Base-by-base conservation (phyloP, 2,329 filamentous ascomycete species). In the Colletotrichum gigasporum region DNA sequence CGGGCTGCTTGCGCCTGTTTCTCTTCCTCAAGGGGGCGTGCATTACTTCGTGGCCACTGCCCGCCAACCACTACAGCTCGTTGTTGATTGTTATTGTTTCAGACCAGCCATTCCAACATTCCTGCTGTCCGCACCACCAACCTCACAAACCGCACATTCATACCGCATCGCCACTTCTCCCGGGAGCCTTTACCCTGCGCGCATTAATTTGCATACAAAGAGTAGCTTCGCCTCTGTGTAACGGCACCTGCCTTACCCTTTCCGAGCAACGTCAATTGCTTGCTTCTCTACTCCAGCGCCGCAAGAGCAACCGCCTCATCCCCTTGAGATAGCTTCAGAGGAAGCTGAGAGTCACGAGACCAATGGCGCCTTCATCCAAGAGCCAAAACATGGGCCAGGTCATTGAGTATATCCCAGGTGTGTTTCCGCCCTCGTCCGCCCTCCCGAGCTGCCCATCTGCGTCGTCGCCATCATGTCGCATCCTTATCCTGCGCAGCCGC, bases 391-490 rank as follows among this genome's bases (percentile, higher is more conserved):
- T 92, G 81, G 94, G 93, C 67, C 93, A 97, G 82, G 89, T 97
- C 72, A 94, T 97, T 75, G 94, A 97, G 83, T 97, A 97, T 79
- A 97, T 97, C 73, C 92, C 94, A 83, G 92, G 94, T 97, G 85
- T 73, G 87, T 82, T 56, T 63, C 65, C 28, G 48, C 41, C 34
- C 28, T 37, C 57, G 56, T 30, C 8, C 32, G 7, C n/a, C 48
- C 20, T 24, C 39, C 60, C 50, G 32, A 26, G 30, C 41, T 50
- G 39, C 22, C 44, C 16, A 48, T 55, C 68, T 34, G 24, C 51
- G 35, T 34, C 37, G 35, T 28, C 45, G 18, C 54, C 50, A 39
- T 44, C 59, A 71, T 77, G 71, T 75, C 76, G 72, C 73, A 76
- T 73, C 70, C 65, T 70, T 75, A 74, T 70, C 63, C 67, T 54